phyloP scores from a whole-genome alignment of 2,329 filamentous ascomycete species.

The Emergomyces pasteurianus region DNA sequence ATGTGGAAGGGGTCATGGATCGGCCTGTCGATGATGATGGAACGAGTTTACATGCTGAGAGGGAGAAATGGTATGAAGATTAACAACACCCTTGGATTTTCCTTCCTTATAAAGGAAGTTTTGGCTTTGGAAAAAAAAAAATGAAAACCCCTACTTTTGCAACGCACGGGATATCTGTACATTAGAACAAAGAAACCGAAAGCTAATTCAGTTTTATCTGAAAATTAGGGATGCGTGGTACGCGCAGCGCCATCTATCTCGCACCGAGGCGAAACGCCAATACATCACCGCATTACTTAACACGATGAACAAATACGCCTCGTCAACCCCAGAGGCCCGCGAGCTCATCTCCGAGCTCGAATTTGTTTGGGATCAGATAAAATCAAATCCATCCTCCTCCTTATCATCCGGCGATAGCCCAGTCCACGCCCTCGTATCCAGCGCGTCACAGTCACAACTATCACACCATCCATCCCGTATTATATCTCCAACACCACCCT shows the following conservation, averaged over 20 bases:
- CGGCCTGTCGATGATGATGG: constrained; percentile 48
- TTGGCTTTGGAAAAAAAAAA: background rate
- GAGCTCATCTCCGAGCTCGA: constrained; percentile 91
- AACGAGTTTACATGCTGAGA: constrained; percentile 42
- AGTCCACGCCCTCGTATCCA: constrained; percentile 14
- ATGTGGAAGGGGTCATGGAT: constrained; percentile 89
- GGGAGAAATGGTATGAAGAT: constrained; percentile 51
- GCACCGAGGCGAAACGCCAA: constrained; percentile 84
- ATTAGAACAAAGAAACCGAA: too few relatives aligned
- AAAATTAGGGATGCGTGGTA: constrained; percentile 79
- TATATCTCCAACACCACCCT: background rate
- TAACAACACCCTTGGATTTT: background rate
- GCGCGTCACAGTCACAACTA: constrained; percentile 1
- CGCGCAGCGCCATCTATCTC: constrained; percentile 65
- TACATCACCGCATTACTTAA: constrained; percentile 92
- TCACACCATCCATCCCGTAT: constrained; percentile 17
- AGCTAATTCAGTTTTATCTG: background rate
- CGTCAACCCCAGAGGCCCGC: constrained; percentile 62
- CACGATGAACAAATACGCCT: constrained; percentile 94
- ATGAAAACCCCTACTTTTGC: background rate
- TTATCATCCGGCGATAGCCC: constrained; percentile 34
- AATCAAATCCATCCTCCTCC: constrained; percentile 60
- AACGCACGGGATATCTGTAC: background rate
- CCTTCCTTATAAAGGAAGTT: background rate
- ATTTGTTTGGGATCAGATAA: constrained; percentile 98